Percentiles rank a stretch among this genome's conserved stretches.
phyloP scores from a whole-genome alignment of 2,329 filamentous ascomycete genomes.

The Fusarium abutilonis region DNA sequence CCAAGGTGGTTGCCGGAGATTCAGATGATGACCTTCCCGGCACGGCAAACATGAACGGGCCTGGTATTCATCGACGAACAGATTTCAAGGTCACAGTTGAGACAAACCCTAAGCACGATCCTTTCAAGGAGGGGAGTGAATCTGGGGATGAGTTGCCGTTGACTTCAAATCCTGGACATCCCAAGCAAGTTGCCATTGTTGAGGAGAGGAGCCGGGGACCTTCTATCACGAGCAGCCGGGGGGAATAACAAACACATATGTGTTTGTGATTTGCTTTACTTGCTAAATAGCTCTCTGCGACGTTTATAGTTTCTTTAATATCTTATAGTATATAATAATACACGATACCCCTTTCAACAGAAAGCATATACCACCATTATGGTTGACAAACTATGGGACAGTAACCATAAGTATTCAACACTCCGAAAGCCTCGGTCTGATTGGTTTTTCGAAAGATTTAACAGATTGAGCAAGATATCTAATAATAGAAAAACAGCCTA shows the following conservation, averaged over 20 bases:
- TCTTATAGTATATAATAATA: background rate
- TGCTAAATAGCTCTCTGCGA: background rate
- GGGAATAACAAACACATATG: background rate
- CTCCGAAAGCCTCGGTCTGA: too few species aligned
- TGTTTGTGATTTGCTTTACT: background rate
- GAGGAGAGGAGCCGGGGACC: slow-evolving; percentile 17
- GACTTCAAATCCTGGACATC: slow-evolving; percentile 38
- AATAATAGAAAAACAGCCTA: too few species aligned
- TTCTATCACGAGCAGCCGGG: slow-evolving; percentile 25
- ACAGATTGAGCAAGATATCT: too few species aligned
- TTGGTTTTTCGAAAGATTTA: too few species aligned
- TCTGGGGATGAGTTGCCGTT: slow-evolving; percentile 33
- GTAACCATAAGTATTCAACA: too few species aligned
- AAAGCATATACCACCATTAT: too few species aligned
- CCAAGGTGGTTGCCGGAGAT: slow-evolving; percentile 36
- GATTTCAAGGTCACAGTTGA: slow-evolving; percentile 41
- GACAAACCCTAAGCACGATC: slow-evolving; percentile 7
- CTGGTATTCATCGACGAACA: slow-evolving; percentile 37
- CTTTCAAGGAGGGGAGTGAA: slow-evolving; percentile 1
- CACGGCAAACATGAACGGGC: background rate
- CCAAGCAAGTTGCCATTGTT: slow-evolving; percentile 18
- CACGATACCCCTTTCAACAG: background rate
- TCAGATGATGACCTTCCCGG: slow-evolving; percentile 29
- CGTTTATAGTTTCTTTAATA: background rate
- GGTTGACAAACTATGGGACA: too few species aligned